Percentiles rank a stretch among this genome's conserved stretches.
These are phyloP conservation scores for Ramularia endophylla DNA, from an alignment of 2,329 filamentous ascomycete genomes.

Conservation along the genomic window DNA sequence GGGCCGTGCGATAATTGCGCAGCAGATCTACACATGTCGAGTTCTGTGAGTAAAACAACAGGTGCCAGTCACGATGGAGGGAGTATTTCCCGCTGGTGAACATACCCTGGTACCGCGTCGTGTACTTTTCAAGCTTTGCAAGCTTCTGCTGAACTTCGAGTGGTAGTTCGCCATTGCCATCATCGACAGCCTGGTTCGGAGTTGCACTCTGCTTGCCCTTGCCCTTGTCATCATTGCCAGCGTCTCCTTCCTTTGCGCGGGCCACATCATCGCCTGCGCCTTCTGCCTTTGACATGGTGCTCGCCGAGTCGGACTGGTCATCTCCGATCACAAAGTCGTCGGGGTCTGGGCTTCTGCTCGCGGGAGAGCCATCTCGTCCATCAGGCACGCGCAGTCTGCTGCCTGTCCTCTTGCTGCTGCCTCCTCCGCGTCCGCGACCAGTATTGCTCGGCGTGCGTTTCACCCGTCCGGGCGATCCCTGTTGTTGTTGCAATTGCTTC, in stretches of 20 bases:
- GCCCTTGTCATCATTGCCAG: constrained; percentile 18
- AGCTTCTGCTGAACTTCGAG: constrained; percentile 70
- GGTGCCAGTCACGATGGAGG: constrained; percentile 23
- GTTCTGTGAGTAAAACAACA: constrained; percentile 26
- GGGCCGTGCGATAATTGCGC: constrained; percentile 85
- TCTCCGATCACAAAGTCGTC: constrained; percentile 85
- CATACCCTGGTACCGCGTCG: constrained; percentile 76
- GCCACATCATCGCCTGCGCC: constrained; percentile 25
- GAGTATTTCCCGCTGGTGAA: constrained; percentile 7
- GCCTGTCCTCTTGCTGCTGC: constrained; percentile 21
- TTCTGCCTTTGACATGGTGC: constrained; percentile 3
- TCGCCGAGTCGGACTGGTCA: constrained; percentile 54
- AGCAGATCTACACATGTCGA: constrained; percentile 61
- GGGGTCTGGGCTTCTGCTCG: constrained; percentile 62
- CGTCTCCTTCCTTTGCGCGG: constrained; percentile 21
- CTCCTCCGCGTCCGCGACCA: constrained; percentile 42
- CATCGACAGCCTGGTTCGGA: constrained; percentile 28
- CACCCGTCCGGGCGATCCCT: constrained; percentile 22
- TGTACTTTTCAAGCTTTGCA: constrained; percentile 82
- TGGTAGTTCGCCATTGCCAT: constrained; percentile 43
- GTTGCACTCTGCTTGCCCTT: constrained; percentile 24
- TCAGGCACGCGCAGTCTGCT: constrained; percentile 23
- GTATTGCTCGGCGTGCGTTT: constrained; percentile 34
- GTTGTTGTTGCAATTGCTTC: constrained; percentile 35
- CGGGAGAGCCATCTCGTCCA: constrained; percentile 8